Evolutionary conservation across 164 flowering plant genomes (phyloP).

Genomic region (Brasenia schreberi): DNA sequence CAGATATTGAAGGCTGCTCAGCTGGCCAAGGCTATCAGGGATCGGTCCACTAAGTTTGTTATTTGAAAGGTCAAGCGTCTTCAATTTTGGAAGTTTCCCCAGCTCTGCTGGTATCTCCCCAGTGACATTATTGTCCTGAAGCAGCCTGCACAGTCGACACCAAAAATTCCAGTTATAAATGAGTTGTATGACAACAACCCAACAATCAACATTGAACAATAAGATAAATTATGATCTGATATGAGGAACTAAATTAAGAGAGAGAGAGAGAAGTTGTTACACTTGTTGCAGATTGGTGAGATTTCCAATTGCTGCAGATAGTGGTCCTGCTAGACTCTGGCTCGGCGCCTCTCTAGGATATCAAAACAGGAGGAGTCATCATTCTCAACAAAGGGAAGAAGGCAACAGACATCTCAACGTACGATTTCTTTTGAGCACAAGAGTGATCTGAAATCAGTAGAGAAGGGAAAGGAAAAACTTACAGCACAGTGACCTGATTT

Average conservation of each 20-base stretch:
- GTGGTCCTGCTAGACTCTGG: slow-evolving; percentile 68
- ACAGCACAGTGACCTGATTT: slow-evolving; percentile 75
- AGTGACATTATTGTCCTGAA: slow-evolving; percentile 84
- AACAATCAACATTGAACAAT: neutral
- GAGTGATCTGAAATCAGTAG: neutral
- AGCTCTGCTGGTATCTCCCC: slow-evolving; percentile 70
- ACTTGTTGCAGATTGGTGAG: slow-evolving; percentile 85
- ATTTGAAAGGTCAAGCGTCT: slow-evolving; percentile 82
- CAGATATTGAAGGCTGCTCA: slow-evolving; percentile 71
- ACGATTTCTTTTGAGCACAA: neutral
- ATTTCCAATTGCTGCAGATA: slow-evolving; percentile 57
- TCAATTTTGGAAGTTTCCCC: slow-evolving; percentile 53
- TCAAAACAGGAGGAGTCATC: neutral
- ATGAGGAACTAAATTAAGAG: neutral
- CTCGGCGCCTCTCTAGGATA: slow-evolving; percentile 82
- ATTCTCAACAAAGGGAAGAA: neutral
- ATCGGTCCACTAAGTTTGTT: slow-evolving; percentile 48
- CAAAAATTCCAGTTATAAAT: neutral
- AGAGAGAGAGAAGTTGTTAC: slow-evolving; percentile 27
- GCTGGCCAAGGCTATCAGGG: slow-evolving; percentile 48
- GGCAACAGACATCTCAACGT: neutral
- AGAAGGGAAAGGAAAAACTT: slow-evolving; percentile 14
- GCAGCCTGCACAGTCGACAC: slow-evolving; percentile 29
- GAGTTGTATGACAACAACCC: neutral
- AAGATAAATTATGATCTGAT: neutral